Conservation (phyloP, 2,329 filamentous ascomycete species). For the Penicillium olsonii region DNA sequence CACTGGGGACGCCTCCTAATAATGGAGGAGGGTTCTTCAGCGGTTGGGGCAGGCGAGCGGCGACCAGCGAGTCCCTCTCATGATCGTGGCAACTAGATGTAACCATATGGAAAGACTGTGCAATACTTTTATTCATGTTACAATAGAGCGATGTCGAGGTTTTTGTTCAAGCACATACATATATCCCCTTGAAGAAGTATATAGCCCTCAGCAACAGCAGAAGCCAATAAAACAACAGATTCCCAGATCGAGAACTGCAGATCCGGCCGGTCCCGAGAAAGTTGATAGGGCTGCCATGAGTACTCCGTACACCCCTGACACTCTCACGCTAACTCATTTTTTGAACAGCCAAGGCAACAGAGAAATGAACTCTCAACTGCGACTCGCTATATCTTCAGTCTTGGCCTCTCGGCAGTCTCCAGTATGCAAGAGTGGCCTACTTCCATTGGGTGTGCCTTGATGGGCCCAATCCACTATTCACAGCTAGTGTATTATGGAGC, state of each 20-base stretch:
- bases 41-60: slow-evolving; percentile 38
- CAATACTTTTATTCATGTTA: neutral
- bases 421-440: neutral
- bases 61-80: slow-evolving; percentile 16
- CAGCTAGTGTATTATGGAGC: neutral
- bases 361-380: neutral
- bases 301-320: too few relatives aligned
- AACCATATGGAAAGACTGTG: neutral
- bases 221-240: too few relatives aligned
- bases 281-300: neutral
- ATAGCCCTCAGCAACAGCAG: too few relatives aligned
- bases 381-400: neutral
- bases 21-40: slow-evolving; percentile 40
- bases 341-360: neutral
- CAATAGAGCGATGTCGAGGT: neutral
- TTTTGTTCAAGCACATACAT: slow-evolving; percentile 6
- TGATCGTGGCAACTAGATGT: slow-evolving; percentile 1
- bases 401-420: neutral
- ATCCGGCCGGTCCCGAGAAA: neutral
- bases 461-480: neutral
- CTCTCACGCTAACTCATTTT: neutral
- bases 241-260: too few relatives aligned
- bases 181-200: slow-evolving; percentile 8
- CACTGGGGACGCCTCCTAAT: slow-evolving; percentile 14
- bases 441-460: slow-evolving; percentile 2